Conservation (phyloP, 202 grass and related monocot genomes). For the Dendrocalamus latiflorus region DNA sequence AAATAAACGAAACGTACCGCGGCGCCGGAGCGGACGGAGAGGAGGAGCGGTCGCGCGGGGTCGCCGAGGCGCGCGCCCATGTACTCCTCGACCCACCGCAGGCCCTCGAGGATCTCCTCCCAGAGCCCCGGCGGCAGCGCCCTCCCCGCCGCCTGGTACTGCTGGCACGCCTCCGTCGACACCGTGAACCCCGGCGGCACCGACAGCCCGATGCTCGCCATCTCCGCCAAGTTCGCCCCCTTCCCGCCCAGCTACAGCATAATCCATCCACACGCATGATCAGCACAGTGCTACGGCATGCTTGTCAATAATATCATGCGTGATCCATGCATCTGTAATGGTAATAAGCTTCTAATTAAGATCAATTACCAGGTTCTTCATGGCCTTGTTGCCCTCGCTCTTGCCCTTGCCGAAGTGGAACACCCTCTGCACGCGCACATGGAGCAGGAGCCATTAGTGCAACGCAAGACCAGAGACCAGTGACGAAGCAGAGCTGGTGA, state of each 20-base stretch:
- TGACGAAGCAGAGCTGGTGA: neutral
- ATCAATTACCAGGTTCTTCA: slow-evolving; percentile 79
- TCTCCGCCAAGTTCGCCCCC: slow-evolving; percentile 96
- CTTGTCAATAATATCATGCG: neutral
- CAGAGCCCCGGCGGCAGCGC: slow-evolving; percentile 63
- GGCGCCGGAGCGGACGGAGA: slow-evolving; percentile 96
- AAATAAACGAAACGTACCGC: slow-evolving; percentile 26
- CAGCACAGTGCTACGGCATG: neutral
- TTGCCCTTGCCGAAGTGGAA: slow-evolving; percentile 98
- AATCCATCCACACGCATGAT: neutral
- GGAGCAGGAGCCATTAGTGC: slow-evolving; percentile 64
- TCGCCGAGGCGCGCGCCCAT: slow-evolving; percentile 71
- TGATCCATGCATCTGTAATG: neutral
- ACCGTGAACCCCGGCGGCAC: slow-evolving; percentile 98
- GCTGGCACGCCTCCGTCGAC: slow-evolving; percentile 93
- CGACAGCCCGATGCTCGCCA: slow-evolving; percentile 96
- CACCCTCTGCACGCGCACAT: slow-evolving; percentile 54
- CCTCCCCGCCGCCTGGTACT: slow-evolving; percentile 64
- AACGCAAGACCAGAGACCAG: neutral
- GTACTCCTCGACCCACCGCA: slow-evolving; percentile 58
- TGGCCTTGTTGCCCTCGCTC: slow-evolving; percentile 89
- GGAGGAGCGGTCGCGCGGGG: slow-evolving; percentile 59
- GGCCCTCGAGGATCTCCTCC: slow-evolving; percentile 77
- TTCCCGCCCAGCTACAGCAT: slow-evolving; percentile 68
- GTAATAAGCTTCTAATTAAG: neutral